phyloP scores from a whole-genome alignment of 371 early-diverging fungal genomes.

The Mortierella sp. region DNA sequence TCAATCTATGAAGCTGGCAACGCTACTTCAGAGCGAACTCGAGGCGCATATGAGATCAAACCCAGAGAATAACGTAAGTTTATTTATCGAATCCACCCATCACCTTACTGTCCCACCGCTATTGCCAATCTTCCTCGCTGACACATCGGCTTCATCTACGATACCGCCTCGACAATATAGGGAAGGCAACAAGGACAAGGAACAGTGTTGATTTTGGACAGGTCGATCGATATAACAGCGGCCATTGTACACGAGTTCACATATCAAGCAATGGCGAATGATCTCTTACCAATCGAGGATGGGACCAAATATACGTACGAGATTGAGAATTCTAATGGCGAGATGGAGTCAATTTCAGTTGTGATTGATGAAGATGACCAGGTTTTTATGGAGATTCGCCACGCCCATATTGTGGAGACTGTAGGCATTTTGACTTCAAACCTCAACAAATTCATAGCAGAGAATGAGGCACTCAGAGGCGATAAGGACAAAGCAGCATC shows the following conservation, averaged over 20 bases:
- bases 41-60: constrained; percentile 71
- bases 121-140: neutral
- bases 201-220: constrained; percentile 88
- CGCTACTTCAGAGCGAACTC: constrained; percentile 77
- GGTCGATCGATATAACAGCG: constrained; percentile 87
- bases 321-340: constrained; percentile 33
- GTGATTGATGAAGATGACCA: constrained; percentile 78
- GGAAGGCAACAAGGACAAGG: constrained; percentile 76
- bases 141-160: neutral
- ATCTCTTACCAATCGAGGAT: constrained; percentile 83
- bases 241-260: constrained; percentile 95
- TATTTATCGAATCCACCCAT: neutral
- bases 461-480: constrained; percentile 66
- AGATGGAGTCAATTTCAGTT: constrained; percentile 29
- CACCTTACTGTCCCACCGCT: neutral
- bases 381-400: constrained; percentile 87
- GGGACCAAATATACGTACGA: constrained; percentile 77
- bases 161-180: constrained; percentile 43
- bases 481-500: constrained; percentile 71
- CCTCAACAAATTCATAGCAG: constrained; percentile 82
- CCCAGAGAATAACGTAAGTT: constrained; percentile 71
- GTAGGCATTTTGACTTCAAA: constrained; percentile 83
- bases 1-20: constrained; percentile 71
- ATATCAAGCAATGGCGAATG: constrained; percentile 94
- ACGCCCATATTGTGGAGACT: constrained; percentile 94